Percentiles rank a stretch among this genome's conserved stretches.
Evolutionary conservation across 352 stramenopile genomes (phyloP).

Genomic region (Pythium insidiosum): DNA sequence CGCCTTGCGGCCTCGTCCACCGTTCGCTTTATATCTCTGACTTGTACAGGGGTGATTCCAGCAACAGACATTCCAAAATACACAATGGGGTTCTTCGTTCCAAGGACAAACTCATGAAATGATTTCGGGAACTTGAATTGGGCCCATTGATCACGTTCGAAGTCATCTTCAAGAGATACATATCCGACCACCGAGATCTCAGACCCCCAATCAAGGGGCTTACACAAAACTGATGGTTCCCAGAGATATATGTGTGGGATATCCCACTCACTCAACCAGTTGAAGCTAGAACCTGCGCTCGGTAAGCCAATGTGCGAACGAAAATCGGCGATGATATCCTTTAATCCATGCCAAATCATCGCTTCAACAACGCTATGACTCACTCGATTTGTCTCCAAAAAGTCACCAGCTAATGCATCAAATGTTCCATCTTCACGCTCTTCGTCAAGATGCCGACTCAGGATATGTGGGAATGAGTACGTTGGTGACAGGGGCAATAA

Average conservation of each 20-base stretch:
- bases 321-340: conserved; percentile 47
- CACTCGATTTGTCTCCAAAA: conserved; percentile 38
- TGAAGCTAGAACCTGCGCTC: conserved; percentile 22
- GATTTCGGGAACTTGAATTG: no score
- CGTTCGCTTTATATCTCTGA: conserved; percentile 29
- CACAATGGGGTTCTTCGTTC: conserved; percentile 16
- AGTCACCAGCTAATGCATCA: conserved; percentile 22
- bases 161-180: conserved; percentile 27
- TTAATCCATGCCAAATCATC: conserved; percentile 37
- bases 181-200: conserved; percentile 54
- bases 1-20: conserved; percentile 33
- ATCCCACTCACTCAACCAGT: conserved; percentile 35
- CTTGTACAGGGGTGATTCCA: conserved; percentile 27
- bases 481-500: conserved; percentile 42
- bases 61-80: conserved; percentile 45
- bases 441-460: conserved; percentile 22
- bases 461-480: conserved; percentile 44
- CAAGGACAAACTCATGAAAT: conserved; percentile 23
- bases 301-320: conserved; percentile 41
- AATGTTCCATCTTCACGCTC: no score
- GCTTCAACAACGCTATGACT: conserved; percentile 47
- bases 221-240: conserved; percentile 45
- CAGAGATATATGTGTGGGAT: conserved; percentile 75
- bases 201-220: conserved; percentile 48
- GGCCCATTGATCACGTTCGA: no score